phyloP scores from a whole-genome alignment of 805 yeast genomes.

The Ogataea populi-albae region DNA sequence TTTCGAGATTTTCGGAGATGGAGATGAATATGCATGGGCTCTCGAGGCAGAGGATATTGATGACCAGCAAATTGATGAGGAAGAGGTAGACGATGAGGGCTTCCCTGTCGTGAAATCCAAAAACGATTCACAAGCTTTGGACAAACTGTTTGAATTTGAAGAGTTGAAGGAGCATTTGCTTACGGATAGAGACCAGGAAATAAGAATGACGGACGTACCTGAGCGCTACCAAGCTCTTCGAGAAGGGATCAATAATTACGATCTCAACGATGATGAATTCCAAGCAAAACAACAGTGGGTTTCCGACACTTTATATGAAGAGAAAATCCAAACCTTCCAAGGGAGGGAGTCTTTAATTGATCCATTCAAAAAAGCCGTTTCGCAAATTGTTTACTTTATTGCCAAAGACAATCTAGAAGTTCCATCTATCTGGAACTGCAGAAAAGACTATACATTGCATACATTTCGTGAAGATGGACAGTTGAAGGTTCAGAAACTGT shows the following conservation, averaged over 20 bases:
- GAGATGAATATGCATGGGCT: slow-evolving; percentile 98
- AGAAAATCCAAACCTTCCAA: slow-evolving; percentile 46
- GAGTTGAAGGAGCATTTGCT: slow-evolving; percentile 88
- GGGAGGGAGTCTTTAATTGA: slow-evolving; percentile 39
- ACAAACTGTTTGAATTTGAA: slow-evolving; percentile 91
- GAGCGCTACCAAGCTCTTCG: slow-evolving; percentile 87
- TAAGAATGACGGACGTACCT: slow-evolving; percentile 84
- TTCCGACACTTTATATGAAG: slow-evolving; percentile 55
- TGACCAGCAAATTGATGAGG: slow-evolving; percentile 36
- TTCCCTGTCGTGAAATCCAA: slow-evolving; percentile 31
- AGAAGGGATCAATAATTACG: slow-evolving; percentile 60
- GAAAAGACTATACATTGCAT: slow-evolving; percentile 79
- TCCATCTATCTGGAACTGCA: slow-evolving; percentile 92
- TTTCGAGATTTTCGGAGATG: slow-evolving; percentile 95
- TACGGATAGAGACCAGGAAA: slow-evolving; percentile 86
- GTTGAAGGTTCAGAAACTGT: slow-evolving; percentile 47
- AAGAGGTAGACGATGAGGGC: slow-evolving; percentile 38
- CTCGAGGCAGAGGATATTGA: slow-evolving; percentile 79
- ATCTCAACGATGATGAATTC: slow-evolving; percentile 67
- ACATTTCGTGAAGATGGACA: slow-evolving; percentile 43
- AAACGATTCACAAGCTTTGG: slow-evolving; percentile 51
- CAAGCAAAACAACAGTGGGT: slow-evolving; percentile 79
- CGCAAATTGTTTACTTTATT: slow-evolving; percentile 66
- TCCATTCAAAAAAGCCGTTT: slow-evolving; percentile 63
- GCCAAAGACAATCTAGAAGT: slow-evolving; percentile 82